phyloP scores from a whole-genome alignment of 331 rosid genomes.

The Erythrophleum ivorense region DNA sequence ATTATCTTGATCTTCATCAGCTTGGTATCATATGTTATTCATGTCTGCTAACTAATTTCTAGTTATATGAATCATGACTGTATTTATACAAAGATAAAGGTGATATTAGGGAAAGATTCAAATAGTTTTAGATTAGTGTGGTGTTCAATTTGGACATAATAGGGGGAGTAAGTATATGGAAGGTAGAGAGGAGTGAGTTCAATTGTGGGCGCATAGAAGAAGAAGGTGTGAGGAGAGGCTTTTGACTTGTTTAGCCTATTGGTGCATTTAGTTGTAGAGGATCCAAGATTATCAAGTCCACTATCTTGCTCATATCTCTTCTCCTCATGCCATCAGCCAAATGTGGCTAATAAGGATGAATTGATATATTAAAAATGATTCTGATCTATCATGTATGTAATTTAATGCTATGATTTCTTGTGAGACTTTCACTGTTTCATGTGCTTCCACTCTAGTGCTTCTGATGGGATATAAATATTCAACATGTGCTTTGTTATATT shows the following conservation, averaged over 20 bases:
- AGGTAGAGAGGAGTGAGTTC: neutral
- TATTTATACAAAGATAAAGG: neutral
- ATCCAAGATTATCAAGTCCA: too few relatives aligned
- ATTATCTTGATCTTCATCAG: too few relatives aligned
- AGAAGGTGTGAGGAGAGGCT: neutral
- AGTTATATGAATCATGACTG: neutral
- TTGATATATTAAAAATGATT: too few relatives aligned
- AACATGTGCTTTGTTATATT: too few relatives aligned
- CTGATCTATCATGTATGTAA: too few relatives aligned
- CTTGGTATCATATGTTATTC: neutral
- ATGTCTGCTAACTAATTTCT: neutral
- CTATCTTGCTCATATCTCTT: too few relatives aligned
- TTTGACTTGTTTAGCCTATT: neutral
- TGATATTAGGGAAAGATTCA: neutral
- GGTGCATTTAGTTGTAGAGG: neutral
- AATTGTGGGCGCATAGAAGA: neutral
- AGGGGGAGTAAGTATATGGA: neutral
- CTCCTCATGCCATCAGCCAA: too few relatives aligned
- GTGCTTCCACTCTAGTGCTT: too few relatives aligned
- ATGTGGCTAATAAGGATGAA: too few relatives aligned
- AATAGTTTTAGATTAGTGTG: neutral
- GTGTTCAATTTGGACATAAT: neutral
- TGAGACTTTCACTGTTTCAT: too few relatives aligned
- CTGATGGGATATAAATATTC: too few relatives aligned
- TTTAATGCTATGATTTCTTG: too few relatives aligned